Evolutionary conservation across 768 basidiomycete genomes (phyloP).

Genomic region (Trametes elegans): DNA sequence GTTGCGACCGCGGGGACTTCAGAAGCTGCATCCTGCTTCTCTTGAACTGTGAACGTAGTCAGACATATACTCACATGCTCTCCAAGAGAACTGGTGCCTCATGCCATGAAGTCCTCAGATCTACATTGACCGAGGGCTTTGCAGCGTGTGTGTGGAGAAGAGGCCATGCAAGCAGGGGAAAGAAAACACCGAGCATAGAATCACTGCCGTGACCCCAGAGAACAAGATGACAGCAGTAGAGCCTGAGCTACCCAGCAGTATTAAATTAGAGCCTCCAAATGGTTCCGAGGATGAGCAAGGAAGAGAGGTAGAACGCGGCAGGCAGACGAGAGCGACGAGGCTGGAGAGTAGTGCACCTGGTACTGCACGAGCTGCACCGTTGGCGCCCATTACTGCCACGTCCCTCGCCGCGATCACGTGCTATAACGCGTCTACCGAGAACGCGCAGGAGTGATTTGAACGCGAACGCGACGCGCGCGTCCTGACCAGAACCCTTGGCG

Average conservation of each 20-base stretch:
- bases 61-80: constrained; percentile 28
- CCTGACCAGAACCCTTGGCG: too few species aligned
- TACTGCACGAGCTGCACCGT: background rate
- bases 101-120: constrained; percentile 37
- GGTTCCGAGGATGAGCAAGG: background rate
- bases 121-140: constrained; percentile 35
- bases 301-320: background rate
- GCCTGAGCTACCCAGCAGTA: background rate
- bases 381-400: constrained; percentile 5
- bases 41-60: too few species aligned
- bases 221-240: background rate
- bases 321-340: background rate
- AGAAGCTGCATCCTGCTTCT: background rate
- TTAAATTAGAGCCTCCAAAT: background rate
- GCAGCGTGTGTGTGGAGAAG: constrained; percentile 4
- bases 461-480: too few species aligned
- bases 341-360: background rate
- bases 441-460: background rate
- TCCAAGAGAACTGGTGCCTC: constrained; percentile 33
- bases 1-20: background rate
- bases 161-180: constrained; percentile 13
- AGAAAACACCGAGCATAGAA: constrained; percentile 9
- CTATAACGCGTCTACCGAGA: background rate
- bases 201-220: background rate
- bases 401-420: constrained; percentile 10